These are phyloP conservation scores for Lagerstroemia speciosa DNA, from an alignment of 345 rosid genomes.

Conservation along the genomic window DNA sequence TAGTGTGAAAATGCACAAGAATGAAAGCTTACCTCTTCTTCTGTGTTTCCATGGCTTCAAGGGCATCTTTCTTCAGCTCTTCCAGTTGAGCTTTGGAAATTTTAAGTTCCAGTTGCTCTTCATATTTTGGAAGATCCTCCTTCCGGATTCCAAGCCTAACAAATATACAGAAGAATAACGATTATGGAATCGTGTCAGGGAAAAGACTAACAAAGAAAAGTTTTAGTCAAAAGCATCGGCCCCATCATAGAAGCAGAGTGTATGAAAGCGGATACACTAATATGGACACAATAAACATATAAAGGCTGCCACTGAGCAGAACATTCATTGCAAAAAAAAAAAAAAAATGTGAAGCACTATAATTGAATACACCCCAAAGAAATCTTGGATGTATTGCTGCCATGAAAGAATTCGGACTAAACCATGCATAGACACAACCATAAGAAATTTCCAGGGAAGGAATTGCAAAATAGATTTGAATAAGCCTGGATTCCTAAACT, in stretches of 20 bases:
- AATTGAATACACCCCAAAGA: too few relatives aligned
- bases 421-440: not conserved
- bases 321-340: not conserved
- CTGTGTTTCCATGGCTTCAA: conserved; percentile 93
- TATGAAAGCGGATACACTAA: too few relatives aligned
- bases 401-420: not conserved
- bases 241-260: too few relatives aligned
- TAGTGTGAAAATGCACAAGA: not conserved
- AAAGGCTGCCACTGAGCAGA: not conserved
- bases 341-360: too few relatives aligned
- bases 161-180: not conserved
- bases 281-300: not conserved
- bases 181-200: not conserved
- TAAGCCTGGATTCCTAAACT: not conserved
- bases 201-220: not conserved
- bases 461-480: not conserved
- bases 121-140: conserved; percentile 90
- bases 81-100: conserved; percentile 79
- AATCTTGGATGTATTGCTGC: too few relatives aligned
- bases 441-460: not conserved
- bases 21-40: conserved; percentile 56
- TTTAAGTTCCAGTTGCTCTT: conserved; percentile 68
- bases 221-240: not conserved
- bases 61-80: conserved; percentile 81
- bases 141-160: conserved; percentile 72